Evolutionary conservation across 2,329 filamentous ascomycete genomes (phyloP).

Genomic region (Emergomyces africanus): DNA sequence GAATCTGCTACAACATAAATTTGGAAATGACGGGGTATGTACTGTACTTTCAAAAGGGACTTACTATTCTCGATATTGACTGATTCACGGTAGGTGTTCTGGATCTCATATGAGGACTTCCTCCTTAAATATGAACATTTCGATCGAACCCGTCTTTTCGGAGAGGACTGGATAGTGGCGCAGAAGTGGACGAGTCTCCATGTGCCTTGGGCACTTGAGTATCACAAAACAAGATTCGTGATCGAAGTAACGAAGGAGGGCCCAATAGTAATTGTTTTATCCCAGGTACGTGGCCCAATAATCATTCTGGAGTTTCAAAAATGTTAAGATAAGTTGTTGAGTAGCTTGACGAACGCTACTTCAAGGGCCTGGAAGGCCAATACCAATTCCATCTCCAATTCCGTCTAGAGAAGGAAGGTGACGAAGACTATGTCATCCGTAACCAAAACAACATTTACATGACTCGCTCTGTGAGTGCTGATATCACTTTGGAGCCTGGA

Average conservation of each 20-base stretch:
- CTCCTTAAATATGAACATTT: constrained; percentile 47
- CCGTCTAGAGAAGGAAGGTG: constrained; percentile 46
- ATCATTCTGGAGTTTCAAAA: background rate
- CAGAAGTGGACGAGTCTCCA: constrained; percentile 50
- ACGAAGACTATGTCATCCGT: constrained; percentile 46
- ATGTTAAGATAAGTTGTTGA: constrained; percentile 8
- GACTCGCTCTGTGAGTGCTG: constrained; percentile 62
- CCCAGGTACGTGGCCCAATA: constrained; percentile 28
- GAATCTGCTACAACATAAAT: constrained; percentile 56
- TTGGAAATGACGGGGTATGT: constrained; percentile 57
- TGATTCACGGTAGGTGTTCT: constrained; percentile 35
- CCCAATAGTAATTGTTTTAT: constrained; percentile 46
- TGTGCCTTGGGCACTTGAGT: constrained; percentile 49
- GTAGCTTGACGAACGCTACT: constrained; percentile 47
- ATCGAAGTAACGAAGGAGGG: constrained; percentile 40
- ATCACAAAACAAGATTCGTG: constrained; percentile 47
- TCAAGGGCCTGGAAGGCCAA: constrained; percentile 43
- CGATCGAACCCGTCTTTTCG: constrained; percentile 48
- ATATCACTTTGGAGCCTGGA: constrained; percentile 61
- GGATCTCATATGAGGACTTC: constrained; percentile 48
- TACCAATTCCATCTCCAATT: constrained; percentile 48
- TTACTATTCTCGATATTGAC: background rate
- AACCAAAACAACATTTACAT: constrained; percentile 47
- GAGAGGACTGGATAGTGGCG: constrained; percentile 46
- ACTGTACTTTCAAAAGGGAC: background rate